phyloP scores from a whole-genome alignment of 1,284 basidiomycete genomes.

The Tylopilus sp. region DNA sequence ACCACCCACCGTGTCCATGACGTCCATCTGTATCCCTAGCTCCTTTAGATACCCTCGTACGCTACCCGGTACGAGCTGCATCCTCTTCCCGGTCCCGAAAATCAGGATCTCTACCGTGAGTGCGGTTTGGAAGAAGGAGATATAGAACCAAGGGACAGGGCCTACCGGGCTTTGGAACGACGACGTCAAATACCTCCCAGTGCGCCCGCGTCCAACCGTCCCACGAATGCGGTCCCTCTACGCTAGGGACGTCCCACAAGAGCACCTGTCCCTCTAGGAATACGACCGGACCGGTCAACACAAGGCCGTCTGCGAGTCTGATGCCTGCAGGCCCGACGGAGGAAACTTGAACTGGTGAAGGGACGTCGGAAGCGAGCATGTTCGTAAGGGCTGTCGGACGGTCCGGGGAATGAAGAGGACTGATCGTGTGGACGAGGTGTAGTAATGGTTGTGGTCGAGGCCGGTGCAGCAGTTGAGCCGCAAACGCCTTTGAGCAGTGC shows the following conservation, averaged over 20 bases:
- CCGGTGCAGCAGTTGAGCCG: background rate
- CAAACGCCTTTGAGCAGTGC: background rate
- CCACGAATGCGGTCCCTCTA: conserved; percentile 33
- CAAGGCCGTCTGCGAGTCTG: conserved; percentile 68
- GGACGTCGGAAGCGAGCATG: conserved; percentile 65
- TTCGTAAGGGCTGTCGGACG: conserved; percentile 51
- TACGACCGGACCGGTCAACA: conserved; percentile 74
- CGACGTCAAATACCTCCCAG: conserved; percentile 77
- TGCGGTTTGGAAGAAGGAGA: too few species aligned
- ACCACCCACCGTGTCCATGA: conserved; percentile 85
- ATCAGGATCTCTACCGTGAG: conserved; percentile 76
- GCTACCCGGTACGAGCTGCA: conserved; percentile 67
- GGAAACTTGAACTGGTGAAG: conserved; percentile 67
- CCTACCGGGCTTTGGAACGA: conserved; percentile 83
- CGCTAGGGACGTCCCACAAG: conserved; percentile 80
- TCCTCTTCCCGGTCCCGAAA: conserved; percentile 79
- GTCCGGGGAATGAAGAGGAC: conserved; percentile 14
- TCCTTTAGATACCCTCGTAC: conserved; percentile 69
- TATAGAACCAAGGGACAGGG: conserved; percentile 3
- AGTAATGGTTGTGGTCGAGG: background rate
- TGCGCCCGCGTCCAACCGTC: conserved; percentile 69
- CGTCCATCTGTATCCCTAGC: conserved; percentile 85
- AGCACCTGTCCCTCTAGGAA: conserved; percentile 86
- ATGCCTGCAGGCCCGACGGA: conserved; percentile 60
- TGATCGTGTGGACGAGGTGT: conserved; percentile 21